Base-by-base conservation (phyloP, 2,329 filamentous ascomycete genomes). In the Trichophyton schoenleinii region DNA sequence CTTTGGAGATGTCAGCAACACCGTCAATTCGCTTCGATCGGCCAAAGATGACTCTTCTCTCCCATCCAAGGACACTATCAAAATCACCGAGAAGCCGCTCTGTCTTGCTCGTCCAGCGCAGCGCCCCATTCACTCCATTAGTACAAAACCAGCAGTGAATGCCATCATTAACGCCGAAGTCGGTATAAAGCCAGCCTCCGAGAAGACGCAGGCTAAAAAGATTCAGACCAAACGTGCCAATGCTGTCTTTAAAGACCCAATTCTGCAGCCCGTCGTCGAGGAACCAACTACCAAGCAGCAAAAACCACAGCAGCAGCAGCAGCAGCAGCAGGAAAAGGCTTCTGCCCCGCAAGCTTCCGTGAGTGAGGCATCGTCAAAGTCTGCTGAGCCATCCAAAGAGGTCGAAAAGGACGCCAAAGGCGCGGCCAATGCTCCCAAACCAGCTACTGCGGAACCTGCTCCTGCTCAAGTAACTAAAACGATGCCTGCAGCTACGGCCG, bases 1-100 rank as follows among this genome's bases (percentile, higher is more conserved):
- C 11, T 91, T 95, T 73, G 88, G 83, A 58, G 91, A 95, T 71
- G 82, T 94, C 64, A 94, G 88, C 78, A 92, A 91, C 70, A 85
- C 79, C 46, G 74, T 70, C 41, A 59, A 59, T 36, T 64, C 68
- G 36, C 63, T 72, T 36, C 70, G 72, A 18, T 67, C 69, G 2
- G 73, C 70, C 58, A 81, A 83, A 67, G 84, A 87, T 71, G 84
- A 87, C 67, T 78, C 77, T 42, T 76, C 75, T 59, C 69, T 83
- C 28, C 66, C 71, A 31, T 75, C 73, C 62, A 83, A 82, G 70
- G 73, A 75, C 46, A 74, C 74, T 41, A 70, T 65, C 31, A 69
- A 69, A 38, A 62, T 64, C 41, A 44, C 65, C 11, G 69, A 71
- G 49, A 76, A 75, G 65, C 71, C 78, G 6, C 71, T 74, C 15